These are phyloP conservation scores for Talaromyces nanjingensis DNA, from an alignment of 495 filamentous ascomycete species.

Conservation along the genomic window DNA sequence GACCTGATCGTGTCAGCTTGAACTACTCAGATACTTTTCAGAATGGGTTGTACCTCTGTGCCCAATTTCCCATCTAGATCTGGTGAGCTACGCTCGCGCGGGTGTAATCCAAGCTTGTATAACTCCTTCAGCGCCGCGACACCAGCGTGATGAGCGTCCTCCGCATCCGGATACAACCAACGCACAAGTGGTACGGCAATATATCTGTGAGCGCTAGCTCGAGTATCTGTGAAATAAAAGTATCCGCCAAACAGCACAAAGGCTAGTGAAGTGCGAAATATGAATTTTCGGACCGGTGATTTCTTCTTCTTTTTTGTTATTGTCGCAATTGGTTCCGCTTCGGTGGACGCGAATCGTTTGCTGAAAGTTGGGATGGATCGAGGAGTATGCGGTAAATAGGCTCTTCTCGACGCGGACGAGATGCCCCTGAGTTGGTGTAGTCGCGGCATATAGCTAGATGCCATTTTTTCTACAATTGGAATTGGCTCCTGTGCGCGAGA, in stretches of 20 bases:
- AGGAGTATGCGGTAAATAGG: neutral
- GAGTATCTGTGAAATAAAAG: slow-evolving; percentile 83
- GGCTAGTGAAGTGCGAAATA: slow-evolving; percentile 51
- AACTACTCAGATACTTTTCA: neutral
- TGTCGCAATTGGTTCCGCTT: neutral
- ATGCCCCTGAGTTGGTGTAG: neutral
- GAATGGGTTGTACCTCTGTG: slow-evolving; percentile 33
- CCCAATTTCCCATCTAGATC: slow-evolving; percentile 44
- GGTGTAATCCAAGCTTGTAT: slow-evolving; percentile 52
- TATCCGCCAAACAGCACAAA: slow-evolving; percentile 49
- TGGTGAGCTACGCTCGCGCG: slow-evolving; percentile 62
- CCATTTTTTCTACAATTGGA: neutral
- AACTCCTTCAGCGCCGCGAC: slow-evolving; percentile 52
- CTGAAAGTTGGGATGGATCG: neutral
- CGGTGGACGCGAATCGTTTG: slow-evolving; percentile 5
- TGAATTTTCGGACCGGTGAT: slow-evolving; percentile 28
- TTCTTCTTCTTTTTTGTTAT: slow-evolving; percentile 23
- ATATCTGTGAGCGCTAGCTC: slow-evolving; percentile 77
- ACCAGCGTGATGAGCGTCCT: slow-evolving; percentile 81
- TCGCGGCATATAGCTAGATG: neutral
- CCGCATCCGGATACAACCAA: slow-evolving; percentile 69
- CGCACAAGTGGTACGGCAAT: slow-evolving; percentile 70
- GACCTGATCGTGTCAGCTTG: slow-evolving; percentile 35
- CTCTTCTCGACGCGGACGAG: neutral
- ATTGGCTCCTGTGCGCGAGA: neutral